Base-by-base conservation (phyloP, 164 flowering plant species). In the Magnolia officinalis region DNA sequence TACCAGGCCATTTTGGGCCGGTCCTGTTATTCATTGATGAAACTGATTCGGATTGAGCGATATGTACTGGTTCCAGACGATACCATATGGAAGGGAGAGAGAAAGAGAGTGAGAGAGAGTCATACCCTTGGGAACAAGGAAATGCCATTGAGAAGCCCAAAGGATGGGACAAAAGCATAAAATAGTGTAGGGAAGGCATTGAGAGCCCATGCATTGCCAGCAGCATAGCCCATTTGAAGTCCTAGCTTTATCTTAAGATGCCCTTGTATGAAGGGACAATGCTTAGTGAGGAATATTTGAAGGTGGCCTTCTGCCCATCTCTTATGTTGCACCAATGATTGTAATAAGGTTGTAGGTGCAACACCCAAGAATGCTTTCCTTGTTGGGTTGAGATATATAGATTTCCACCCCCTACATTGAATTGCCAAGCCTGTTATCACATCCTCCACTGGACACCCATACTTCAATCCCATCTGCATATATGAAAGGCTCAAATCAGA, bases 281-380 rank as follows among this genome's bases (percentile, higher is more conserved):
- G 85, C 73, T 77, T 85, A 0, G 93, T 86, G 0, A 90, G 69
- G 9, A 90, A 26, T n/a, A 93, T 86, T 80, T 88, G 93, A 20
- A 92, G 73, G 65, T 88, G 85, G 13, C 95, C 98, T 83, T 90
- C 98, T 3, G 90, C 81, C 96, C 96, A 91, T 86, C 98, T 85
- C 83, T 88, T 90, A 58, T 89, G 92, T 77, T 90, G 94, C 51
- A 89, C 87, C 6, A 93, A 86, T n/a, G 84, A 58, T 58, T 88
- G 83, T 52, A 72, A 77, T 37, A 91, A 78, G 51, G 90, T 84
- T 9, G 81, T 83, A 14, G 90, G 82, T 37, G 88, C 89, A 55
- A 89, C 29, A 4, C 95, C 97, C 63, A 91, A 63, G 84, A 91
- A 91, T 0, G 81, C 89, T 14, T 45, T 63, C 58, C 86, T 83